Evolutionary conservation across 164 flowering plant genomes (phyloP).

Genomic region (Stephania japonica): DNA sequence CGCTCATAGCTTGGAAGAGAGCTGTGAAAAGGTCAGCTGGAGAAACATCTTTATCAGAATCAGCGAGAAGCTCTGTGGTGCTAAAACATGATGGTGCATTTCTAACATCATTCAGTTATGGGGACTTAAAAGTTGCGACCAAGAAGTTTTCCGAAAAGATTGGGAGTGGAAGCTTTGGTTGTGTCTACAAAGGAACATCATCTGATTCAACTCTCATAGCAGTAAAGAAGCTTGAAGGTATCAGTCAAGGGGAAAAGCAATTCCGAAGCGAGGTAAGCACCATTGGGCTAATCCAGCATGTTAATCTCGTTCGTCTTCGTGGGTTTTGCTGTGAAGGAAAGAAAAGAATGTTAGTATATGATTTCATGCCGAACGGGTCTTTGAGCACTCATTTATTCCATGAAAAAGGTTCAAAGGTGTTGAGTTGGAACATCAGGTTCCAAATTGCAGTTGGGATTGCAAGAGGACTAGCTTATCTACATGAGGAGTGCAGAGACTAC

Average conservation of each 20-base stretch:
- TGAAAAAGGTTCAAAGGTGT: neutral
- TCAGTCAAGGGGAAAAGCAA: conserved; percentile 53
- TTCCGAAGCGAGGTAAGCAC: conserved; percentile 58
- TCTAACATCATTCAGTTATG: conserved; percentile 31
- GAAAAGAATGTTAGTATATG: conserved; percentile 42
- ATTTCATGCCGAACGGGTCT: conserved; percentile 44
- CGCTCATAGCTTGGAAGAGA: neutral
- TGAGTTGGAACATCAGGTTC: conserved; percentile 30
- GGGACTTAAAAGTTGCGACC: conserved; percentile 36
- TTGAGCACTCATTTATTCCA: conserved; percentile 33
- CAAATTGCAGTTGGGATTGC: neutral
- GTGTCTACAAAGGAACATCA: conserved; percentile 44
- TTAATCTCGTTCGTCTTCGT: conserved; percentile 16
- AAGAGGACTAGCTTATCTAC: conserved; percentile 9
- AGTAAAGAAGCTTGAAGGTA: conserved; percentile 49
- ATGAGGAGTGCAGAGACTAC: conserved; percentile 30
- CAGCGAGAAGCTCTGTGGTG: too few relatives aligned
- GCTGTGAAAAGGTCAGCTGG: neutral
- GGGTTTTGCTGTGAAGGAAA: conserved; percentile 51
- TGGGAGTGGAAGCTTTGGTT: conserved; percentile 54
- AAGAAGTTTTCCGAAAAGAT: conserved; percentile 45
- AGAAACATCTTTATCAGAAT: too few relatives aligned
- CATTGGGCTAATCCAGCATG: conserved; percentile 37
- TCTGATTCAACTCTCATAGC: conserved; percentile 37
- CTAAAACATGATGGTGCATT: too few relatives aligned